These are phyloP conservation scores for Diversispora epigaea DNA, from an alignment of 192 early-diverging fungal species.

Conservation along the genomic window DNA sequence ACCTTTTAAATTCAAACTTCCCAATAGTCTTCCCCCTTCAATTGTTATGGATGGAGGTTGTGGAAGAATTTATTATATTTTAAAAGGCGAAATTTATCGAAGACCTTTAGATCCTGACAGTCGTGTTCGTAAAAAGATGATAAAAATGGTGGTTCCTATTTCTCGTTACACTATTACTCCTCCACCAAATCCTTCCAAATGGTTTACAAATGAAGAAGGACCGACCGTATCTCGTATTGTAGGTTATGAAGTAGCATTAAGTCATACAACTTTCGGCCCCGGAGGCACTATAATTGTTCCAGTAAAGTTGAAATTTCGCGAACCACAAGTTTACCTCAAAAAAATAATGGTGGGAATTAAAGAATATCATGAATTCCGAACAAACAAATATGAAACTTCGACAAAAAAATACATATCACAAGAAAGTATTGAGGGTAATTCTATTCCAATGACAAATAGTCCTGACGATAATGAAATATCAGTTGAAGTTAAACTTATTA, in stretches of 20 bases:
- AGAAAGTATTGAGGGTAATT: background rate
- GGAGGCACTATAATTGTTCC: background rate
- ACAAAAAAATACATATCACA: background rate
- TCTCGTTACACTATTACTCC: background rate
- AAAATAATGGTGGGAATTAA: constrained; percentile 12
- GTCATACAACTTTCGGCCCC: background rate
- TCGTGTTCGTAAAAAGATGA: background rate
- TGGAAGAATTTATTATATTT: constrained; percentile 20
- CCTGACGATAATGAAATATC: background rate
- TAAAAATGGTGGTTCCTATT: background rate
- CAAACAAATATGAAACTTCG: background rate
- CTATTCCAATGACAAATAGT: background rate
- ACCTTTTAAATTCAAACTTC: constrained; percentile 16
- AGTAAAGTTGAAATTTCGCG: background rate
- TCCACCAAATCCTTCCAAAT: background rate
- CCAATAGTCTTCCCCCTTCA: constrained; percentile 11
- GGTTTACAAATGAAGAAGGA: background rate
- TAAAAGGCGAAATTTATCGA: constrained; percentile 9
- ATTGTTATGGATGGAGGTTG: background rate
- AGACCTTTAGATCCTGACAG: background rate
- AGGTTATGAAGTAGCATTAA: constrained; percentile 1
- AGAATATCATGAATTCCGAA: constrained; percentile 24
- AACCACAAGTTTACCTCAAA: constrained; percentile 7
- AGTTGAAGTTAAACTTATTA: background rate
- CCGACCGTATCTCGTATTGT: background rate